phyloP scores from a whole-genome alignment of 2,329 filamentous ascomycete species.

The Lecanosticta acicola region DNA sequence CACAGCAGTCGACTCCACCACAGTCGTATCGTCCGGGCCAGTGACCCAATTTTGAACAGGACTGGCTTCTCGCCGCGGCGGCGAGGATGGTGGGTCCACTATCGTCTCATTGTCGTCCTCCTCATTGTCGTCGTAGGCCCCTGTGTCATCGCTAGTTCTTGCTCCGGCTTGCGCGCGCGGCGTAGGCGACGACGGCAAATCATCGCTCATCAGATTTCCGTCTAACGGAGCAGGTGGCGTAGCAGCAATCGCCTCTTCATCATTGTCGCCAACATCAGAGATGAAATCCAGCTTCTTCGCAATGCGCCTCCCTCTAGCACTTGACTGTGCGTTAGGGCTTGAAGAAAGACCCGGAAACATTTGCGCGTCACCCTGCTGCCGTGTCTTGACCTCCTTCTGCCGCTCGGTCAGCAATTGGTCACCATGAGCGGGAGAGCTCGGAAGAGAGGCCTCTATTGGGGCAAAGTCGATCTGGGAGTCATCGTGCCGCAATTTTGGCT shows the following conservation, averaged over 20 bases:
- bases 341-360: conserved; percentile 65
- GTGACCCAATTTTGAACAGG: background rate
- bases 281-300: conserved; percentile 27
- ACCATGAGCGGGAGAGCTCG: conserved; percentile 45
- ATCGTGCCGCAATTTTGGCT: conserved; percentile 63
- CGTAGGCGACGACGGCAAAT: conserved; percentile 50
- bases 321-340: conserved; percentile 38
- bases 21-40: background rate
- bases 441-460: conserved; percentile 57
- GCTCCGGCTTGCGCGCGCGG: conserved; percentile 34
- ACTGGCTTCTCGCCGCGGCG: conserved; percentile 14
- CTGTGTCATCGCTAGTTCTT: conserved; percentile 2
- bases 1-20: background rate
- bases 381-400: conserved; percentile 70
- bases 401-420: conserved; percentile 73
- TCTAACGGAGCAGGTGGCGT: conserved; percentile 41
- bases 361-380: conserved; percentile 58
- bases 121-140: conserved; percentile 9
- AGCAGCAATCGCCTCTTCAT: conserved; percentile 27
- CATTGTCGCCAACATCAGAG: conserved; percentile 13
- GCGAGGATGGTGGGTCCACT: conserved; percentile 26
- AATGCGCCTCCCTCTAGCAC: conserved; percentile 20
- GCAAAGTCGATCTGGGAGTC: conserved; percentile 78
- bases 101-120: conserved; percentile 15
- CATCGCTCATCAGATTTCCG: conserved; percentile 38